Evolutionary conservation across 2,329 filamentous ascomycete species (phyloP).

Genomic region (Trichothecium sympodiale): DNA sequence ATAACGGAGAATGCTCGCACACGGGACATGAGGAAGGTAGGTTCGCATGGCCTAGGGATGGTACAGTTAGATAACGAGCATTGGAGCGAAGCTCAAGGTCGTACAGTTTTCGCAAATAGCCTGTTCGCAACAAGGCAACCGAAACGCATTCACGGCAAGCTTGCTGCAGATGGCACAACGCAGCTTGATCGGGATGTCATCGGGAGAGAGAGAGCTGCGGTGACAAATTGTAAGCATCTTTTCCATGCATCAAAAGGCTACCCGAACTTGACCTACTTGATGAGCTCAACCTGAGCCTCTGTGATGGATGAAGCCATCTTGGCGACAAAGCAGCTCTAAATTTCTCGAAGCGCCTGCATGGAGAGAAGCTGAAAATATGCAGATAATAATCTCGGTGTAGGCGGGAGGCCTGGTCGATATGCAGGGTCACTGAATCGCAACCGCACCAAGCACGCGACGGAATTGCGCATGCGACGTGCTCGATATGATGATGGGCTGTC

Average conservation of each 20-base stretch:
- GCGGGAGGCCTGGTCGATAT: too few species aligned
- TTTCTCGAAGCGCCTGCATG: slow-evolving; percentile 1
- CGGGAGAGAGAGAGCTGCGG: slow-evolving; percentile 59
- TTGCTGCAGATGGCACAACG: slow-evolving; percentile 90
- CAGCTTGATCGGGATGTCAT: slow-evolving; percentile 91
- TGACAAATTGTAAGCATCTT: neutral
- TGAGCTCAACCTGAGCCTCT: slow-evolving; percentile 46
- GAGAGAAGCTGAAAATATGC: neutral
- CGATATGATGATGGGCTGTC: too few species aligned
- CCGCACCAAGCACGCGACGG: too few species aligned
- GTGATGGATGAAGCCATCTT: slow-evolving; percentile 27
- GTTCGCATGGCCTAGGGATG: slow-evolving; percentile 54
- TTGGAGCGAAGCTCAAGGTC: slow-evolving; percentile 16
- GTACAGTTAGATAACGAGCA: slow-evolving; percentile 3
- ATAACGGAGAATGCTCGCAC: slow-evolving; percentile 84
- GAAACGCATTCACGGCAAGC: slow-evolving; percentile 81
- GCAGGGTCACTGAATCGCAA: too few species aligned
- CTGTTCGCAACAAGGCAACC: slow-evolving; percentile 89
- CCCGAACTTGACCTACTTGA: slow-evolving; percentile 31
- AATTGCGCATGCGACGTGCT: too few species aligned
- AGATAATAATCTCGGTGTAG: too few species aligned
- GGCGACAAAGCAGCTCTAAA: slow-evolving; percentile 1
- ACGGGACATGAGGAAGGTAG: slow-evolving; percentile 76
- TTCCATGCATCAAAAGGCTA: neutral
- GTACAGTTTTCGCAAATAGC: slow-evolving; percentile 84